Base-by-base conservation (phyloP, 371 early-diverging fungal species). In the Actinomortierella wolfii region DNA sequence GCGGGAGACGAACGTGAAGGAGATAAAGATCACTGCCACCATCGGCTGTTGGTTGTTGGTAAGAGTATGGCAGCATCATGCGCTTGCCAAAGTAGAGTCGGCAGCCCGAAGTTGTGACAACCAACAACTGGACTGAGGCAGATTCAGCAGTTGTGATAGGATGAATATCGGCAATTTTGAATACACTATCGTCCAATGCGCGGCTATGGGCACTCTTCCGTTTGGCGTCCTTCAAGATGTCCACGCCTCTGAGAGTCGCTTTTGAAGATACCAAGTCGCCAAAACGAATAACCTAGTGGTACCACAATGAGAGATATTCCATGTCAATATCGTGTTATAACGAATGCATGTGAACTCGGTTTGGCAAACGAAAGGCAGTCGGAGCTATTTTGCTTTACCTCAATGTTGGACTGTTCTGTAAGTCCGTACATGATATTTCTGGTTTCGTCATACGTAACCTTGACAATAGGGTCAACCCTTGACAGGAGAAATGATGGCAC, bases 71-170 rank as follows among this genome's bases (percentile, higher is more conserved):
- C 17, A 61, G 55, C 23, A 60, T 60, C 46, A 63, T 59, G 47
- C 79, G 68, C 21, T 79, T 79, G 25, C 89, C 81, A 59, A 94
- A 93, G 62, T 92, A 94, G 18, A 94, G 67, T 4, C 94, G 89
- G 51, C 80, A 82, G 8, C 94, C 93, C 55, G 78, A 59, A 29
- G 64, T 42, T 2, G 67, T 63, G 44, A 67, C 41, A 6, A 55
- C 56, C 14, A 73, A 44, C 5, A 73, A 60, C 39, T 54, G 56
- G 21, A 73, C 54, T 17, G 66, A 67, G 18, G 61, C 62, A 52
- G 74, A 73, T 42, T 73, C 74, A 42, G 63, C 53, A 24, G 53
- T 20, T 3, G 74, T 61, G 15, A 73, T 63, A 24, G 34, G 45
- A 26, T 73, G 74, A 41, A 73, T 63, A 41, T 73, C 74, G 24